phyloP scores from a whole-genome alignment of 768 basidiomycete species.

The Panaeolus cyanescens region DNA sequence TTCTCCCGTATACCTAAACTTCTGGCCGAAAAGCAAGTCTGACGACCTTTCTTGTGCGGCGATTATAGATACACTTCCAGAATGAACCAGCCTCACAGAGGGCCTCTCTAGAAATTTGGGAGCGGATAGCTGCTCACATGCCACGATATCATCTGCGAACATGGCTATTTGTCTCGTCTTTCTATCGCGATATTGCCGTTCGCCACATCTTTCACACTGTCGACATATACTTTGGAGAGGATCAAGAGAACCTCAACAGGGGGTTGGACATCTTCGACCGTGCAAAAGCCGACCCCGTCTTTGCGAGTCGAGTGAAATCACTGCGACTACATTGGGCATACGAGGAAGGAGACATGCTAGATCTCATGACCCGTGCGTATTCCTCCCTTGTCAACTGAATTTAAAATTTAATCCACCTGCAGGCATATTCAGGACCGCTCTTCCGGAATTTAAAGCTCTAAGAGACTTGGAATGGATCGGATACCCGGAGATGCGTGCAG shows the following conservation, averaged over 20 bases:
- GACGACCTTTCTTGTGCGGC: slow-evolving; percentile 6
- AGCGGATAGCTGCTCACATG: slow-evolving; percentile 59
- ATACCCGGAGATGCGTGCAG: slow-evolving; percentile 69
- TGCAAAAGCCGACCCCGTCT: slow-evolving; percentile 60
- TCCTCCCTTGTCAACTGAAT: neutral
- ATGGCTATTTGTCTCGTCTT: slow-evolving; percentile 66
- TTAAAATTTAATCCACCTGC: neutral
- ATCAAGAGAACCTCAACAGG: slow-evolving; percentile 58
- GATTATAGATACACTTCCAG: slow-evolving; percentile 50
- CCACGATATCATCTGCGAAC: slow-evolving; percentile 69
- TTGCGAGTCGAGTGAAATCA: slow-evolving; percentile 60
- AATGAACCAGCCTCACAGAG: slow-evolving; percentile 61
- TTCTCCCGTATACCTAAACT: slow-evolving; percentile 8
- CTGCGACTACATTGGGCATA: slow-evolving; percentile 70
- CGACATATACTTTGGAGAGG: slow-evolving; percentile 69
- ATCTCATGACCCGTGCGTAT: slow-evolving; percentile 54
- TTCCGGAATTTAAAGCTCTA: slow-evolving; percentile 63
- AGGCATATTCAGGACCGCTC: slow-evolving; percentile 64
- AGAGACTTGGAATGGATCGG: slow-evolving; percentile 78
- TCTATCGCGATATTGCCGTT: slow-evolving; percentile 65
- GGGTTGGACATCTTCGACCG: slow-evolving; percentile 70
- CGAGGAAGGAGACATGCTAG: slow-evolving; percentile 68
- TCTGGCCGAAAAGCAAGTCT: neutral
- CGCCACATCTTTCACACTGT: slow-evolving; percentile 68
- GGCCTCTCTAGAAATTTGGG: slow-evolving; percentile 69